Evolutionary conservation across 1,284 basidiomycete species (phyloP), one percentile per base, ranked within the genome.

Genomic region (Pascua sp.): DNA sequence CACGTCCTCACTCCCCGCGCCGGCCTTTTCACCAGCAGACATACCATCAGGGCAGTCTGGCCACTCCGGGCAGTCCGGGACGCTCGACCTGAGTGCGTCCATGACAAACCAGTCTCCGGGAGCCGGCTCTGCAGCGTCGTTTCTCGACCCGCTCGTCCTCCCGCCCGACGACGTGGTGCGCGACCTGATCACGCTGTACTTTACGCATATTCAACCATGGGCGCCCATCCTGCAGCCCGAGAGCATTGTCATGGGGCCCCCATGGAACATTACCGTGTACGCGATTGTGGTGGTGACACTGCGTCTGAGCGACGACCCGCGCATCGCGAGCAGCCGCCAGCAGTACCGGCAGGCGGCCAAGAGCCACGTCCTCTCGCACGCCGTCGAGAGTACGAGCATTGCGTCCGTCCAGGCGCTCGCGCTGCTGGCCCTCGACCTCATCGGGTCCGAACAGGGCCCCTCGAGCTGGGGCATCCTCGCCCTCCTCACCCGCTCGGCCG

Each of bases 221-320:
- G 71, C 73, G n/a, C 75, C 75, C 2, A 75, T 78, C 55, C 59
- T 77, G 36, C 63, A 68, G 8, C 71, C 71, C 5, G 56, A 57
- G 9, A 32, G 53, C 13, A 32, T 32, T 7, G 53, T 55, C 13
- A 67, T 67, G 42, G 49, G 65, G 11, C 64, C 71, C 7, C 75
- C 75, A 2, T 77, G 75, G 76, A 66, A 61, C 37, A 74, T 77
- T 11, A 65, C 72, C 16, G 70, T 73, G 12, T 70, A 78, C 60
- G 77, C 76, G 16, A 78, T 78, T 32, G 73, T 77, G 38, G 76
- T 73, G 10, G 67, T 78, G 16, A 67, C 71, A 1, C 58, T 78
- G 11, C 70, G 77, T 0, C 62, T 77, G 11, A 72, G 70, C 2
- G 57, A 53, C 11, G 76, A 78, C 49, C 66, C 70, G 0, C 61